Evolutionary conservation across 2,329 filamentous ascomycete genomes (phyloP), one percentile per base, ranked within the genome.

Genomic region (Onygenales sp.): DNA sequence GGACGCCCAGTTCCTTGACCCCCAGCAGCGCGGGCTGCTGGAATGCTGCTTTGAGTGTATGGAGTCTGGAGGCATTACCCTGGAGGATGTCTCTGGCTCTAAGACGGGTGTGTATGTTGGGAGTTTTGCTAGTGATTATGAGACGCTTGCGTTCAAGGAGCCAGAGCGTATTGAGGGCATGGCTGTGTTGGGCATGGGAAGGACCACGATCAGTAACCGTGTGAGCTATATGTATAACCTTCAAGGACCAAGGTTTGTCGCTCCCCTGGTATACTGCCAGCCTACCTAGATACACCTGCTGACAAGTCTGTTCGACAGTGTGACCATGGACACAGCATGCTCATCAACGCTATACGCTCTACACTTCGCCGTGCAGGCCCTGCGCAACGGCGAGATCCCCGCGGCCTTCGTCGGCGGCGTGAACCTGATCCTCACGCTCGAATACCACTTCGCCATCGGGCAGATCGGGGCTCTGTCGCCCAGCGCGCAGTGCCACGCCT

Each of bases 401-500:
- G 35, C 48, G 10, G 48, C 48, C 10, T 8, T 51, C 5, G 48
- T 51, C 17, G 33, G 31, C 7, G 48, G 35, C 35, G 10, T 36
- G 3, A 51, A 51, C 32, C 35, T 42, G 5, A 51, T 51, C 36
- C 7, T 21, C 17, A 43, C 13, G 7, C 35, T 35, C 39, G 38
- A n/a, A 11, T 9, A 14, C n/a, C 36, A 32, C 10, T 13, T 51
- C 38, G 6, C 36, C n/a, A 14, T 21, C 41, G 27, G 35, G 10
- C 31, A 42, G 31, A 14, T 35, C 14, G 48, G 48, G 11, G 48
- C 38, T 10, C 14, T 51, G 6, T 51, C 48, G n/a, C 65, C 66
- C 0, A 74, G 69, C 1, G 76, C 77, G 0, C 64, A 68, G 7
- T 80, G 76, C 52, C 75, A 75, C 48, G 65, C 74, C 0, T 78